Base-by-base conservation (phyloP, 345 rosid genomes). In the Litchi chinensis region DNA sequence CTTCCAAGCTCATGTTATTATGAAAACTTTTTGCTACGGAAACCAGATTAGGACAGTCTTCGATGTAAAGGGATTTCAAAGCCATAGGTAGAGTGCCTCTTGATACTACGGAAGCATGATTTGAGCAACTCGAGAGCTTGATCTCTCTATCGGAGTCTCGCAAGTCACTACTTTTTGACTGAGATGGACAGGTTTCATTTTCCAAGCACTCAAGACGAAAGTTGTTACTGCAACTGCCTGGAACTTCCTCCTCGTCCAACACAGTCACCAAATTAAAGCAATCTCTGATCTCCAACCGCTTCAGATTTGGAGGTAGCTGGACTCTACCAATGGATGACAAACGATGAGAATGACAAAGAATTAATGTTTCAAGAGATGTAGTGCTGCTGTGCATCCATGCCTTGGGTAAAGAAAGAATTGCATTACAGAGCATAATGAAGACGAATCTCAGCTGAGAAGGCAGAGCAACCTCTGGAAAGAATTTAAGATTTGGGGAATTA, bases 301-400 rank as follows among this genome's bases (percentile, higher is more conserved):
- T 71, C 15, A 80, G 63, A 28, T 59, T 70, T 10, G 41, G 63
- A 59, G 83, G 80, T 62, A 74, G 77, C 56, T 60, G 77, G 68
- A 5, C 37, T 7, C 13, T 74, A 60, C 56, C 68, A 76, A 76
- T 26, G 48, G 40, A 70, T 40, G 10, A 32, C 48, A 62, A 43
- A 10, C n/a, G 64, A 41, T 75, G 46, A 65, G 79, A 76, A 12
- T 59, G 11, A 24, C 16, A 65, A 37, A 80, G 41, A 3, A 8
- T 22, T 67, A 74, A 15, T 0, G 22, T 1, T 22, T 62, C 9
- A 57, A 74, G 77, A 43, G 13, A 65, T 19, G 65, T 21, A 32
- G 3, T 65, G 68, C 68, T 65, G 40, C 19, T 28, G 40, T 65
- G 41, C 39, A 65, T 24, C 41, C 16, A 24, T 28, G 68, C 41